These are phyloP conservation scores for Nicotiana rustica DNA, from an alignment of 305 asterid genomes.

Conservation along the genomic window DNA sequence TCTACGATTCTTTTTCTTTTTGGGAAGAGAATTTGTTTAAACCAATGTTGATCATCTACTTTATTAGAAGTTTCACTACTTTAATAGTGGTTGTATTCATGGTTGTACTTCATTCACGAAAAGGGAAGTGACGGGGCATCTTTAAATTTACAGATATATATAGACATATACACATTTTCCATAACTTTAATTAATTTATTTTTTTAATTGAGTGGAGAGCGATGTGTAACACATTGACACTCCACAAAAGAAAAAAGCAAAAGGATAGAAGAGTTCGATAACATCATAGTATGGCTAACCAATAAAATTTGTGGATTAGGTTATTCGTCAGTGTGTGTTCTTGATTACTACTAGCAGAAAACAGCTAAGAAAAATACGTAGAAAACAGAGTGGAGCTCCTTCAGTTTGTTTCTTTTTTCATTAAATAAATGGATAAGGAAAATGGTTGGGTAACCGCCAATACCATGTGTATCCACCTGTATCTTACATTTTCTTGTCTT, in stretches of 20 bases:
- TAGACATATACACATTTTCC: slow-evolving; percentile 3
- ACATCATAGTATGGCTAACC: slow-evolving; percentile 39
- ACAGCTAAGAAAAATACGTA: background rate
- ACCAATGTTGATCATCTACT: slow-evolving; percentile 28
- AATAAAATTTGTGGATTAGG: slow-evolving; percentile 53
- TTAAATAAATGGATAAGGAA: slow-evolving; percentile 48
- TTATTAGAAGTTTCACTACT: slow-evolving; percentile 11
- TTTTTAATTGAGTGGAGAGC: slow-evolving; percentile 33
- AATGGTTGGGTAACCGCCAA: slow-evolving; percentile 55
- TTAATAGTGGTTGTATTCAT: slow-evolving; percentile 48
- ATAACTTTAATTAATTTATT: slow-evolving; percentile 28
- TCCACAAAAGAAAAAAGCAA: slow-evolving; percentile 5
- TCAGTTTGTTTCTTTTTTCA: slow-evolving; percentile 39
- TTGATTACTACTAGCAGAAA: slow-evolving; percentile 26
- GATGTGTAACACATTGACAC: slow-evolving; percentile 33
- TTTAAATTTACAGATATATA: slow-evolving; percentile 31
- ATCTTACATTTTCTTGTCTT: slow-evolving; percentile 27
- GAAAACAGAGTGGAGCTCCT: background rate
- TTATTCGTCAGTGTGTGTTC: slow-evolving; percentile 35
- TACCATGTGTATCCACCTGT: slow-evolving; percentile 49
- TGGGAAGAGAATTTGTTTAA: background rate
- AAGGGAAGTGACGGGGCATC: slow-evolving; percentile 49
- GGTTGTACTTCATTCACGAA: slow-evolving; percentile 66
- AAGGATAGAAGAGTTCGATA: slow-evolving; percentile 12
- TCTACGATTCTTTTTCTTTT: background rate